Conservation (phyloP, 2,329 filamentous ascomycete genomes). For the Byssoonygena ceratinophila region DNA sequence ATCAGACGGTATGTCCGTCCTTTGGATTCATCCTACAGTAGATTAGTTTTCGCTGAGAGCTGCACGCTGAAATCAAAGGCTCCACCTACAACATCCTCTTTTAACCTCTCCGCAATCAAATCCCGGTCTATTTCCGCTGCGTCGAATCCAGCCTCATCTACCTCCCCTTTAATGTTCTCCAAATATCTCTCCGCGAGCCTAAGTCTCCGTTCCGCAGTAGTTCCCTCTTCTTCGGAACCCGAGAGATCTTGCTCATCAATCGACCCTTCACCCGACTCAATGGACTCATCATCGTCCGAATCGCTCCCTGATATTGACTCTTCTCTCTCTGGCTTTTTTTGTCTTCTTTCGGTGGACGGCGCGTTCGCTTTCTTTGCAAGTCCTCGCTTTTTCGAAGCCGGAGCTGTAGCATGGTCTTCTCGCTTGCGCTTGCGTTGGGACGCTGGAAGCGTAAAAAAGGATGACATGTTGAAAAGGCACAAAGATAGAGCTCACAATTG, state of each 20-base stretch:
- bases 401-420: slow-evolving; percentile 36
- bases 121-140: slow-evolving; percentile 89
- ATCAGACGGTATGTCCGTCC: slow-evolving; percentile 78
- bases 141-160: slow-evolving; percentile 79
- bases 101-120: slow-evolving; percentile 76
- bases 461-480: slow-evolving; percentile 56
- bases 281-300: slow-evolving; percentile 53
- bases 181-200: slow-evolving; percentile 86
- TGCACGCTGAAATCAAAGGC: not conserved
- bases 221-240: slow-evolving; percentile 65
- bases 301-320: slow-evolving; percentile 85
- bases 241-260: slow-evolving; percentile 41
- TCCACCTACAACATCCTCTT: slow-evolving; percentile 64
- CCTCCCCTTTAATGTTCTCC: slow-evolving; percentile 74
- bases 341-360: slow-evolving; percentile 31
- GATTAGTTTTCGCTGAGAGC: slow-evolving; percentile 3
- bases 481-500: not conserved
- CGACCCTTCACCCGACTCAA: slow-evolving; percentile 36
- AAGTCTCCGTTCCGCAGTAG: slow-evolving; percentile 75
- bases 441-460: slow-evolving; percentile 84
- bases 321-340: slow-evolving; percentile 41
- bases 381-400: slow-evolving; percentile 38
- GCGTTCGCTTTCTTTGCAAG: slow-evolving; percentile 28
- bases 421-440: slow-evolving; percentile 88
- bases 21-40: slow-evolving; percentile 62